Conservation (phyloP, 805 yeast genomes). For the Yamadazyma laniorum region DNA sequence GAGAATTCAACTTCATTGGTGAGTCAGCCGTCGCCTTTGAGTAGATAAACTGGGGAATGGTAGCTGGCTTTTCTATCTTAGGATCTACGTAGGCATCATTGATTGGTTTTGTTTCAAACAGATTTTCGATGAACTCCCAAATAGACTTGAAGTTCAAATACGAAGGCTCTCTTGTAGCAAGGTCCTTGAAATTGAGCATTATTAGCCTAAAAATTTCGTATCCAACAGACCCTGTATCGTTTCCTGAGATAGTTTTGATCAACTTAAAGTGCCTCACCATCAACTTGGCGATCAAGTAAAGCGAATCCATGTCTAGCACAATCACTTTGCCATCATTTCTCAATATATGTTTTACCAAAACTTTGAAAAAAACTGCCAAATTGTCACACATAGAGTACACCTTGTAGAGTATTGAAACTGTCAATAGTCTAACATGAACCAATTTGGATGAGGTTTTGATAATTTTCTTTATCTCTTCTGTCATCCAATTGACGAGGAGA, state of each 20-base stretch:
- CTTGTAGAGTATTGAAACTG: constrained; percentile 29
- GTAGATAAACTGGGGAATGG: constrained; percentile 14
- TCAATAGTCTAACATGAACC: constrained; percentile 32
- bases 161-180: constrained; percentile 32
- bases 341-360: constrained; percentile 29
- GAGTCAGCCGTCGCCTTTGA: constrained; percentile 32
- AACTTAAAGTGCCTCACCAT: constrained; percentile 32
- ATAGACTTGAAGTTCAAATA: constrained; percentile 29
- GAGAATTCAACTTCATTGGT: constrained; percentile 24
- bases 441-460: constrained; percentile 34
- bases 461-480: constrained; percentile 39
- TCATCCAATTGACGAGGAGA: constrained; percentile 48
- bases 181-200: constrained; percentile 33
- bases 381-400: constrained; percentile 40
- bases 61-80: constrained; percentile 8
- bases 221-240: constrained; percentile 27
- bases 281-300: constrained; percentile 32
- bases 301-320: constrained; percentile 41
- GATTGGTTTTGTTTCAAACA: constrained; percentile 5
- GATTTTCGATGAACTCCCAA: constrained; percentile 32
- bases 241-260: constrained; percentile 33
- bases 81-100: neutral
- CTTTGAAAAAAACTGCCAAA: constrained; percentile 40
- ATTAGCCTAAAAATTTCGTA: constrained; percentile 37
- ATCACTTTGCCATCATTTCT: constrained; percentile 41